These are phyloP conservation scores for Cyclospora cayetanensis DNA, from an alignment of 169 alveolate species.

Conservation along the genomic window DNA sequence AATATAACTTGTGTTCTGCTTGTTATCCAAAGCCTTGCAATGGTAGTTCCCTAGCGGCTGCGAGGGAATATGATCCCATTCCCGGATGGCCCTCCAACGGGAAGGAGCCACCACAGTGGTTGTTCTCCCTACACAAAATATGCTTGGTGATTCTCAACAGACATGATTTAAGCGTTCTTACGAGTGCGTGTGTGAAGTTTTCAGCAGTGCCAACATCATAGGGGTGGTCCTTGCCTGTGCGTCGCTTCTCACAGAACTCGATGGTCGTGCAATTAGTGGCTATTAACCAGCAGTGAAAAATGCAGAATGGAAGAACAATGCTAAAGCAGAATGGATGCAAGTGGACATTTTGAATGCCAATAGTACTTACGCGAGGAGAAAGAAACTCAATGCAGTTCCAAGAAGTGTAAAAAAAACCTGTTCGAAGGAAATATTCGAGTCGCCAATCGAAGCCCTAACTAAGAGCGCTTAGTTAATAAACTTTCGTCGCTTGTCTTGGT, in stretches of 20 bases:
- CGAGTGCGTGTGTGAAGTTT: slow-evolving; percentile 73
- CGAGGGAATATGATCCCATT: slow-evolving; percentile 76
- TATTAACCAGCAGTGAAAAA: slow-evolving; percentile 74
- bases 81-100: slow-evolving; percentile 77
- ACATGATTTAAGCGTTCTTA: neutral
- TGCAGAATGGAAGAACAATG: slow-evolving; percentile 75
- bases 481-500: neutral
- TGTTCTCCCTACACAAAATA: slow-evolving; percentile 69
- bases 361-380: slow-evolving; percentile 42
- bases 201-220: slow-evolving; percentile 75
- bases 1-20: neutral
- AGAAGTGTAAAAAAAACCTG: slow-evolving; percentile 71
- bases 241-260: slow-evolving; percentile 79
- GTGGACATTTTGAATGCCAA: slow-evolving; percentile 48
- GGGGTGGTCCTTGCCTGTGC: slow-evolving; percentile 72
- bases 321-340: too few species aligned
- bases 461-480: neutral
- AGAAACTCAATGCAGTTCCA: slow-evolving; percentile 68
- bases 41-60: slow-evolving; percentile 18
- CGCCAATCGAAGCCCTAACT: slow-evolving; percentile 62
- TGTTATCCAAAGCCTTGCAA: neutral
- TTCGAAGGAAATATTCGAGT: slow-evolving; percentile 69
- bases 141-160: neutral
- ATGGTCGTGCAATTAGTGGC: slow-evolving; percentile 76
- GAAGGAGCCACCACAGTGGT: slow-evolving; percentile 76